Evolutionary conservation across 371 early-diverging fungal species (phyloP), one percentile per base, ranked within the genome.

Genomic region (Coemansia sp.): DNA sequence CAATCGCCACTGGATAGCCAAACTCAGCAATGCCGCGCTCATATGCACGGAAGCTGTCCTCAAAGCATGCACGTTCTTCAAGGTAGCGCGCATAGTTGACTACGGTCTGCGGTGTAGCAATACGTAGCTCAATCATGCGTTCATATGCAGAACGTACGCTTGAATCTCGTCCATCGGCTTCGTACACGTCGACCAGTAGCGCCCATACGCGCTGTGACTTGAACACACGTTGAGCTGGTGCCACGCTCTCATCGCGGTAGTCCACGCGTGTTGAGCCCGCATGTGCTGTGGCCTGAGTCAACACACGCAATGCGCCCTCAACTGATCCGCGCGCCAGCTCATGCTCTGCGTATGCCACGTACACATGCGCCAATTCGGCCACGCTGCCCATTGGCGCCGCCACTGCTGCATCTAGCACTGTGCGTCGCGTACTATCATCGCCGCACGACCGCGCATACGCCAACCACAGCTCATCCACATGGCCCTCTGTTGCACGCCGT

Each of bases 1-100:
- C 99, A 75, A 95, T 93, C 1, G 98, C 96, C 65, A 95, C 91
- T 0, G 99, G 98, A 82, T 92, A 97, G 5, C 94, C 94, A 79
- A 99, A 98, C 26, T 90, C 82, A 37, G 91, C 94, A 66, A 99
- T 94, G 39, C 98, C 99, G 69, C 95, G 92, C 72, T 99, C 98
- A 78, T 95, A 99, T 1, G 93, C 89, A 73, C 90, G 88, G 86
- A 92, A 99, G 23, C 91, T 88, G 72, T 96, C 99, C 82, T 99
- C 99, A 78, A 88, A 95, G 84, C 90, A 94, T 55, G 88, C 84
- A 67, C 92, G 84, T 61, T 94, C 94, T 73, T 96, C 95, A 71
- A 98, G 84, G 68, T 93, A 96, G 23, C 82, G 83, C 23, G 94
- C 95, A 78, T 94, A 98, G 78, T 98, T 95, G 78, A 96, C 92